A percentile compares a stretch with the other conserved stretches of the same genome.
Conservation (phyloP, 805 yeast species). For the Candida dajiaensis region DNA sequence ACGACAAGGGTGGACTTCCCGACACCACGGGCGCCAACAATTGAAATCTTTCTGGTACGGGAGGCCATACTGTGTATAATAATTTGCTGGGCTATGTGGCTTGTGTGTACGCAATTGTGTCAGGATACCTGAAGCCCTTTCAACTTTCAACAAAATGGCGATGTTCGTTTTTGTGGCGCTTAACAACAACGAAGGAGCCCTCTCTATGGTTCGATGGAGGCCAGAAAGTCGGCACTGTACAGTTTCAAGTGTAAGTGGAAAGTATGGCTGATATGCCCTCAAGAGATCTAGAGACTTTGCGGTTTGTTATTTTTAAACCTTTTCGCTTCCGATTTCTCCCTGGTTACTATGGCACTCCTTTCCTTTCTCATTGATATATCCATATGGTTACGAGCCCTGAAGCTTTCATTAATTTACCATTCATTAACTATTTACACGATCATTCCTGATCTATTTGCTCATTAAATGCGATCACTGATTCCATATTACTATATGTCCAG, state of each 20-base stretch:
- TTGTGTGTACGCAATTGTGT: not conserved
- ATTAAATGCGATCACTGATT: not conserved
- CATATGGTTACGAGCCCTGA: not conserved
- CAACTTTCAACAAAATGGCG: not conserved
- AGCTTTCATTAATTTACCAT: not conserved
- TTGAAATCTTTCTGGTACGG: constrained; percentile 65
- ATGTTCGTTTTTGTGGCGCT: not conserved
- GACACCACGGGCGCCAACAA: constrained; percentile 83
- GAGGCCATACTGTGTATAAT: constrained; percentile 18
- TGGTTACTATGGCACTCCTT: too few relatives aligned
- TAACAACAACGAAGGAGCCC: not conserved
- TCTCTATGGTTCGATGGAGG: not conserved
- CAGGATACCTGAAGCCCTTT: not conserved
- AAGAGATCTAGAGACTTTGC: too few relatives aligned
- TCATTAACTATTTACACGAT: not conserved
- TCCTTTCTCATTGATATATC: too few relatives aligned
- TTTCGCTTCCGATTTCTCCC: too few relatives aligned
- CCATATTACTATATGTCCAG: not conserved
- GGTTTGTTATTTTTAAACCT: too few relatives aligned
- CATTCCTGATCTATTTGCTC: not conserved
- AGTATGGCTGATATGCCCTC: too few relatives aligned
- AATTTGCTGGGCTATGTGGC: not conserved
- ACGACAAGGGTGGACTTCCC: constrained; percentile 85
- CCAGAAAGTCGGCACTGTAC: too few relatives aligned
- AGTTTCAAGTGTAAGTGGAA: too few relatives aligned